Conservation (phyloP, 331 rosid genomes). For the Pyracantha coccinea region DNA sequence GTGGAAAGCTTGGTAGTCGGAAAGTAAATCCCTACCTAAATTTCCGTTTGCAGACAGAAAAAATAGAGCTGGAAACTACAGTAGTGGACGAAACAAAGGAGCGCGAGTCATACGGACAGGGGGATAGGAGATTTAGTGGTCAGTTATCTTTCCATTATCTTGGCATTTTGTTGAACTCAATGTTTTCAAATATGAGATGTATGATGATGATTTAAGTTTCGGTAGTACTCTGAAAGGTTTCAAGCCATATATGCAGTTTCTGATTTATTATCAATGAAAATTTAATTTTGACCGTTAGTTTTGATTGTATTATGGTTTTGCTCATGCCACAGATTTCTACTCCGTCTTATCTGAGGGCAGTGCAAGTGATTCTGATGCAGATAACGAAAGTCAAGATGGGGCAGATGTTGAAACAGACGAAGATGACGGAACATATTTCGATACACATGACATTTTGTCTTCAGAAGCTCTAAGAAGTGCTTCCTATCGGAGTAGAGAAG, state of each 20-base stretch:
- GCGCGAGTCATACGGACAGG: slow-evolving; percentile 89
- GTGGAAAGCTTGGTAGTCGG: neutral
- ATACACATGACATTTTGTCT: slow-evolving; percentile 77
- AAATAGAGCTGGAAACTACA: slow-evolving; percentile 96
- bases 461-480: slow-evolving; percentile 93
- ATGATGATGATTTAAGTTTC: neutral
- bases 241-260: neutral
- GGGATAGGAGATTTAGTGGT: slow-evolving; percentile 91
- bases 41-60: slow-evolving; percentile 65
- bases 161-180: neutral
- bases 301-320: slow-evolving; percentile 1
- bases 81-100: slow-evolving; percentile 99
- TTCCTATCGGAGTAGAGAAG: slow-evolving; percentile 86
- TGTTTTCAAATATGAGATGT: neutral
- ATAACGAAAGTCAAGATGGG: slow-evolving; percentile 74
- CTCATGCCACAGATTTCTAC: slow-evolving; percentile 72
- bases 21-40: neutral
- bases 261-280: neutral
- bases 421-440: slow-evolving; percentile 87
- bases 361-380: slow-evolving; percentile 76
- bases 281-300: neutral
- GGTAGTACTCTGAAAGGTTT: neutral
- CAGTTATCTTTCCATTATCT: slow-evolving; percentile 29
- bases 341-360: slow-evolving; percentile 97
- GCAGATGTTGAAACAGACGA: slow-evolving; percentile 62